Evolutionary conservation across 2,329 filamentous ascomycete species (phyloP).

Genomic region (Fusarium foetens): DNA sequence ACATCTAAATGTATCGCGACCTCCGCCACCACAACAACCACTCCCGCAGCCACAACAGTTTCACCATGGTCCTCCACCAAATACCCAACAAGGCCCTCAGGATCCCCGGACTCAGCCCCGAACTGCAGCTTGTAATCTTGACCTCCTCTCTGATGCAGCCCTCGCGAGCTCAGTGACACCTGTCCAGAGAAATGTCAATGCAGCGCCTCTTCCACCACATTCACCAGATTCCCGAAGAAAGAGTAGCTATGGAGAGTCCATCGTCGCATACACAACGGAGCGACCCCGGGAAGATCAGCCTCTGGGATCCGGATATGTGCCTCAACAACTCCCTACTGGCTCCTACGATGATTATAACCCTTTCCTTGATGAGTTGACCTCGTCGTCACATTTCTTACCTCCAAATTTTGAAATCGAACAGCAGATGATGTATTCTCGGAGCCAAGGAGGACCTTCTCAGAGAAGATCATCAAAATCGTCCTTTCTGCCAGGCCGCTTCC

Average conservation of each 20-base stretch:
- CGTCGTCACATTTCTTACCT: constrained; percentile 65
- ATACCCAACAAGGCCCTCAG: constrained; percentile 54
- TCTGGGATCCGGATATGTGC: constrained; percentile 52
- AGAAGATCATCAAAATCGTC: constrained; percentile 59
- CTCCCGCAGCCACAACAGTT: constrained; percentile 49
- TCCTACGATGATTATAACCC: constrained; percentile 68
- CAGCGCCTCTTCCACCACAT: constrained; percentile 56
- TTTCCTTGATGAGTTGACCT: constrained; percentile 67
- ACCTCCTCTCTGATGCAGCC: constrained; percentile 69
- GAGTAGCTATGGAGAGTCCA: constrained; percentile 58
- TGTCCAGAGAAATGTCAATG: constrained; percentile 62
- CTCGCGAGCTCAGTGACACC: constrained; percentile 65
- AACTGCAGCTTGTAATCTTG: constrained; percentile 64
- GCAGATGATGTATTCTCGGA: constrained; percentile 62
- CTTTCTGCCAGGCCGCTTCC: constrained; percentile 65
- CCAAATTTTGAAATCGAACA: constrained; percentile 65
- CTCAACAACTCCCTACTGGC: constrained; percentile 44
- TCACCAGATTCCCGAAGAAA: constrained; percentile 56
- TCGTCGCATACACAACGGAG: constrained; percentile 57
- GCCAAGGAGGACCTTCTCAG: constrained; percentile 51
- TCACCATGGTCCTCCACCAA: constrained; percentile 51
- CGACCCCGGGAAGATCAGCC: constrained; percentile 59
- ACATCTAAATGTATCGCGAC: constrained; percentile 42
- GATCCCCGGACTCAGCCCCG: constrained; percentile 60
- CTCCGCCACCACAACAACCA: constrained; percentile 44